phyloP scores from a whole-genome alignment of 768 basidiomycete genomes.

The Termitomyces sp. region DNA sequence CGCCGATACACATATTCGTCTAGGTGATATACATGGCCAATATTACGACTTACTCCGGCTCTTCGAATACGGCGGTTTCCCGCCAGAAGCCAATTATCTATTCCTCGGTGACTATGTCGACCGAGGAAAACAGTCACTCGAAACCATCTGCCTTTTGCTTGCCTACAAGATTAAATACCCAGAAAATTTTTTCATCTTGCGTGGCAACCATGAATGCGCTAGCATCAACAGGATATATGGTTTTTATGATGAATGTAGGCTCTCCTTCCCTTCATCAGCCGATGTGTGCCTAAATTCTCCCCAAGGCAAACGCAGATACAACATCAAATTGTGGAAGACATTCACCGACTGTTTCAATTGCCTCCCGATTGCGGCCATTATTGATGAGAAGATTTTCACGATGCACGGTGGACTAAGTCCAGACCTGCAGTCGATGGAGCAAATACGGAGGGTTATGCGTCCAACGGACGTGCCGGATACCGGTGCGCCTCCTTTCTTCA shows the following conservation, averaged over 20 bases:
- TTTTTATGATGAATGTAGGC: conserved; percentile 99
- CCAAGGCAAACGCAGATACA: conserved; percentile 97
- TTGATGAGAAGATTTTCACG: conserved; percentile 99
- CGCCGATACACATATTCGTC: conserved; percentile 14
- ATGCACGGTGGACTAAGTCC: conserved; percentile 99
- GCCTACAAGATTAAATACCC: conserved; percentile 99
- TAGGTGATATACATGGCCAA: conserved; percentile 99
- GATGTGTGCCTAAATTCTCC: conserved; percentile 3
- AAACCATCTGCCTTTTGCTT: conserved; percentile 98
- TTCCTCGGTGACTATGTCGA: conserved; percentile 99
- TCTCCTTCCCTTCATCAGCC: conserved; percentile 3
- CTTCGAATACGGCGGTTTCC: conserved; percentile 99
- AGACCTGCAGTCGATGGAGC: conserved; percentile 98
- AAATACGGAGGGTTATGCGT: conserved; percentile 98
- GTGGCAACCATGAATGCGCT: conserved; percentile 99
- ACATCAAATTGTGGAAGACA: conserved; percentile 99
- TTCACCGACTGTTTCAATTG: conserved; percentile 99
- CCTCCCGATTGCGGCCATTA: conserved; percentile 97
- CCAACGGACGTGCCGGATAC: conserved; percentile 99
- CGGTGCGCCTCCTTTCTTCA: conserved; percentile 45
- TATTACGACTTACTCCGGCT: conserved; percentile 98
- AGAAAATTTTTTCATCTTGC: conserved; percentile 99
- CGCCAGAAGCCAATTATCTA: conserved; percentile 99
- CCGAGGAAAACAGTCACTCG: conserved; percentile 97
- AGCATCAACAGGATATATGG: conserved; percentile 99